Base-by-base conservation (phyloP, 768 basidiomycete species). In the Pulveroboletus sp. region DNA sequence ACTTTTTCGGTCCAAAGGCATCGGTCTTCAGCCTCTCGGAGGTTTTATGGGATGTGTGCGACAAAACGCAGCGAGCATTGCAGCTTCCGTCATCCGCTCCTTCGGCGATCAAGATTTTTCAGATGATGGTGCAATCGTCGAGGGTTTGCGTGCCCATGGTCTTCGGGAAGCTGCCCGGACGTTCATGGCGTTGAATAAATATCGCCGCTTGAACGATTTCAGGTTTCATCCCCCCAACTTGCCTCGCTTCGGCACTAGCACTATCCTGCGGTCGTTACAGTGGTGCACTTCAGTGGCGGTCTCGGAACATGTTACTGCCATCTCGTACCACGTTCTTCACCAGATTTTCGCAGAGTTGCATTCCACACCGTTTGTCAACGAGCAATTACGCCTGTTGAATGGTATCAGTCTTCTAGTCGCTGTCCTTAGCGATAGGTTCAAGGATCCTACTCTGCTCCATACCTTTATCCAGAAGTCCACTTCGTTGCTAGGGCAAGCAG, bases 321-420 rank as follows among this genome's bases (percentile, higher is more conserved):
- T 81, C 41, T 81, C 83, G 5, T 94, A 90, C 63, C 90, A 94
- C 51, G 77, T 90, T 46, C 64, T 91, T 23, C 85, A 87, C 49
- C 78, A 80, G 43, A 73, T 95, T 13, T 81, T 94, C 53, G 75
- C 82, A 6, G 75, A 76, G 34, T 69, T 92, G 9, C 79, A 88
- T 49, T 64, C 69, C 10, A 80, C 82, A 0, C 84, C 84, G 17
- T 75, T 97, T 33, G 77, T 95, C 52, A 89, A 90, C 63, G 91
- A 95, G 62, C 90, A 94, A 61, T 66, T 82, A 34, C 82, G 94
- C 12, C 69, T 85, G 24, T 61, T 94, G 34, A 85, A 90, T 47
- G 78, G 81, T 2, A 69, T 95, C 38, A 81, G 80, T 23, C 67
- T 97, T 24, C 85, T 90, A 77, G 74, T 92, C 38, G 75, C 92